Base-by-base conservation (phyloP, 2,329 filamentous ascomycete genomes). In the Penicillium capsulatum region DNA sequence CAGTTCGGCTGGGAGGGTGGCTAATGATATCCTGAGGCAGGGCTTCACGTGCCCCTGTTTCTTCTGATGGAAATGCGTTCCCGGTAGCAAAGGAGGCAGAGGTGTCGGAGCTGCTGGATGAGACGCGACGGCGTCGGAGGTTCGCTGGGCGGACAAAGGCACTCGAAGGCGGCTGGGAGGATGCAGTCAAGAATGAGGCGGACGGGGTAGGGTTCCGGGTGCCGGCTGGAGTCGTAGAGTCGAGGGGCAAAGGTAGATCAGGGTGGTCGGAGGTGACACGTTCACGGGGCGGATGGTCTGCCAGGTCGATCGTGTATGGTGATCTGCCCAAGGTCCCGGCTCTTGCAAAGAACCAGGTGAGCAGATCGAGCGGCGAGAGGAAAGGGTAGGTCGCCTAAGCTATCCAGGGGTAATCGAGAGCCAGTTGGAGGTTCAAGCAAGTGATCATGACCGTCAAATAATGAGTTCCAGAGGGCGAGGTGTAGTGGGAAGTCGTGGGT, bases 191-290 rank as follows among this genome's bases (percentile, higher is more conserved):
- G 52, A 48, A 36, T 28, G 19, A 22, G 19, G 19, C 36, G 38
- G 34, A 31, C 17, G 17, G 34, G 30, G 50, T 38, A 38, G 11
- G 24, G 26, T 19, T 16, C 38, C 40, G 42, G 35, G 44, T 22
- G 32, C 29, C 31, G 28, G 32, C 28, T 40, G 43, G 45, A 42
- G 44, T 61, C 66, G 75, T 59, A 65, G 66, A 64, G 59, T 68
- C 63, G 56, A 71, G 65, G 66, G 69, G 65, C 53, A 69, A 75
- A 73, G 77, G 73, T 63, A 70, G 73, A 69, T 75, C 66, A 74
- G 78, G 76, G 73, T 75, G 67, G 80, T 81, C 82, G 79, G 83
- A 70, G 72, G 75, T 72, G 79, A 75, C 77, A 75, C 77, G 65
- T 64, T 69, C 66, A 63, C 69, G 71, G 68, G 76, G 71, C 64